A percentile compares a stretch with the other conserved stretches of the same genome.
Conservation (phyloP, 345 rosid species). For the Linum trigynum region DNA sequence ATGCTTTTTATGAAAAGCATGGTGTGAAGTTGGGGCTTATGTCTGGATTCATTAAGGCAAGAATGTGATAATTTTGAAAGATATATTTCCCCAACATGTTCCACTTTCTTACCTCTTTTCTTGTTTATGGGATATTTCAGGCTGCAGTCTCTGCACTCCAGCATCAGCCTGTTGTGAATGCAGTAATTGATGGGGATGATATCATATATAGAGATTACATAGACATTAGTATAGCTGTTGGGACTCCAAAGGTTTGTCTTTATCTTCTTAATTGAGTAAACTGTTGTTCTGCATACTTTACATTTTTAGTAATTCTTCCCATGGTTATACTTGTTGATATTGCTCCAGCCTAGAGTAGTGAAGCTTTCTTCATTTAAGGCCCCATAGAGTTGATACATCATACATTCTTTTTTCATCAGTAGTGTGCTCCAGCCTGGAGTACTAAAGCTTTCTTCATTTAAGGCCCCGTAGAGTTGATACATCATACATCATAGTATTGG, state of each 20-base stretch:
- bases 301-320: no score
- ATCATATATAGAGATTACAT: slow-evolving; percentile 90
- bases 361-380: no score
- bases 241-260: slow-evolving; percentile 67
- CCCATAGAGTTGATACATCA: no score
- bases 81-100: neutral
- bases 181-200: slow-evolving; percentile 97
- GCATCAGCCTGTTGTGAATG: slow-evolving; percentile 91
- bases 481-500: no score
- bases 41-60: slow-evolving; percentile 94
- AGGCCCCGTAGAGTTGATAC: no score
- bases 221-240: slow-evolving; percentile 90
- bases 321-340: no score
- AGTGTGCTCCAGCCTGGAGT: no score
- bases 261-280: neutral
- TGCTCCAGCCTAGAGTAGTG: no score
- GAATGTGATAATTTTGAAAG: neutral
- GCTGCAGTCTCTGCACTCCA: slow-evolving; percentile 97
- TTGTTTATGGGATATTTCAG: slow-evolving; percentile 27
- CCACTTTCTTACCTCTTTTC: neutral
- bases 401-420: no score
- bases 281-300: no score
- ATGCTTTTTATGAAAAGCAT: slow-evolving; percentile 89
- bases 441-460: no score
- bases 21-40: slow-evolving; percentile 95